A percentile compares a stretch with the other conserved stretches of the same genome.
These are phyloP conservation scores for Tulasnella sp. DNA, from an alignment of 768 basidiomycete genomes.

Conservation along the genomic window DNA sequence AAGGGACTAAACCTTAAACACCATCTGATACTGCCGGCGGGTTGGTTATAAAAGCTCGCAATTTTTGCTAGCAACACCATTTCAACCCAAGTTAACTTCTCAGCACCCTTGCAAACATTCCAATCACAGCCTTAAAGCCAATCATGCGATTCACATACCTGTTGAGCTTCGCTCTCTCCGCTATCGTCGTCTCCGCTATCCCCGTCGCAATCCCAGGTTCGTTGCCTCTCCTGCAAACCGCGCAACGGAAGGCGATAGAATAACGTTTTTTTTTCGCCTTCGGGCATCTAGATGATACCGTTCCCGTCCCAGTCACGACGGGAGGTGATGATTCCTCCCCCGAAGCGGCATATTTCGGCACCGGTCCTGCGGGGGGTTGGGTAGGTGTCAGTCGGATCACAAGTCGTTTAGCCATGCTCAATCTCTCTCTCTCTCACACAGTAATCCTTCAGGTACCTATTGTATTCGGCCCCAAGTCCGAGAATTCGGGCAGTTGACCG, in stretches of 20 bases:
- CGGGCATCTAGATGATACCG: not conserved
- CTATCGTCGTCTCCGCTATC: not conserved
- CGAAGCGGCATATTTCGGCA: not conserved
- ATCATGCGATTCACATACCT: not conserved
- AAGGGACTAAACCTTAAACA: too few relatives aligned
- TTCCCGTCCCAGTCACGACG: not conserved
- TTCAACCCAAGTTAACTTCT: too few relatives aligned
- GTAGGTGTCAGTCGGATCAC: not conserved
- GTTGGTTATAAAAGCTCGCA: too few relatives aligned
- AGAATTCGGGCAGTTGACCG: not conserved
- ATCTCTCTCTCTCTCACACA: not conserved
- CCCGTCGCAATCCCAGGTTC: not conserved
- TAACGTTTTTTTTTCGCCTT: not conserved
- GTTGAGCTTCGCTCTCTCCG: not conserved
- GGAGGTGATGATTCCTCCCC: not conserved
- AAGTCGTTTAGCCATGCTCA: too few relatives aligned
- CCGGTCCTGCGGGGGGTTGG: not conserved
- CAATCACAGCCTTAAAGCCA: too few relatives aligned
- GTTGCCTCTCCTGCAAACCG: not conserved
- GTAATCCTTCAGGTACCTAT: not conserved
- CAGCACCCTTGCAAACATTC: too few relatives aligned
- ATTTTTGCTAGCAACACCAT: too few relatives aligned
- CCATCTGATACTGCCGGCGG: too few relatives aligned
- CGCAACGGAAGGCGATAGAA: not conserved
- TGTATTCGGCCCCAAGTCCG: not conserved